A percentile compares a stretch with the other conserved stretches of the same genome.
Conservation (phyloP, 768 basidiomycete species). For the Boletus sensibilis region DNA sequence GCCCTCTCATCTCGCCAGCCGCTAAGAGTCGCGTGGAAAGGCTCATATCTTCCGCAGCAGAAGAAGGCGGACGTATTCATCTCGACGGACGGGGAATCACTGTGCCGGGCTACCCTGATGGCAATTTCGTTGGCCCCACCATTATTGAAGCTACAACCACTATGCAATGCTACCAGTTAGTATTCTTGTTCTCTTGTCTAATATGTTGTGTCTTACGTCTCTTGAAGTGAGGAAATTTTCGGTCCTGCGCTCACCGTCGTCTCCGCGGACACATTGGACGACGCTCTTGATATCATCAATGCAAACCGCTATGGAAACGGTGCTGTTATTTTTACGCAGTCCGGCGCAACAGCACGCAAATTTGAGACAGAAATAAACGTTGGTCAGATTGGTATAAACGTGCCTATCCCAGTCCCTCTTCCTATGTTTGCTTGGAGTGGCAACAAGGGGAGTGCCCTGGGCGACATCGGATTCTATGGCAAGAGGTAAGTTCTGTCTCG, state of each 20-base stretch:
- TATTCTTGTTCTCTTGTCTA: slow-evolving; percentile 22
- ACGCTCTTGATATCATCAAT: slow-evolving; percentile 89
- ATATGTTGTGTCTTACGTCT: neutral
- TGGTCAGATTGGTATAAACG: slow-evolving; percentile 92
- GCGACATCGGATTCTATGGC: slow-evolving; percentile 90
- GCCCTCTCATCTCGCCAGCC: slow-evolving; percentile 77
- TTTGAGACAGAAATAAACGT: slow-evolving; percentile 88
- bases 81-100: slow-evolving; percentile 78
- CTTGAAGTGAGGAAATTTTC: slow-evolving; percentile 85
- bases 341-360: slow-evolving; percentile 90
- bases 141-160: slow-evolving; percentile 77
- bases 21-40: slow-evolving; percentile 76
- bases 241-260: slow-evolving; percentile 85
- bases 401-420: slow-evolving; percentile 88
- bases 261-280: slow-evolving; percentile 80
- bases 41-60: slow-evolving; percentile 70
- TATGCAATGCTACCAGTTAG: slow-evolving; percentile 85
- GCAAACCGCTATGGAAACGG: slow-evolving; percentile 91
- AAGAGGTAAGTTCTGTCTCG: slow-evolving; percentile 51
- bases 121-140: slow-evolving; percentile 95
- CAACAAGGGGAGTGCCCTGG: slow-evolving; percentile 83
- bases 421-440: slow-evolving; percentile 98
- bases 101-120: slow-evolving; percentile 75
- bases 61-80: slow-evolving; percentile 81
- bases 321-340: slow-evolving; percentile 94